These are phyloP conservation scores for Firmiana major DNA, from an alignment of 345 rosid species.

Conservation along the genomic window DNA sequence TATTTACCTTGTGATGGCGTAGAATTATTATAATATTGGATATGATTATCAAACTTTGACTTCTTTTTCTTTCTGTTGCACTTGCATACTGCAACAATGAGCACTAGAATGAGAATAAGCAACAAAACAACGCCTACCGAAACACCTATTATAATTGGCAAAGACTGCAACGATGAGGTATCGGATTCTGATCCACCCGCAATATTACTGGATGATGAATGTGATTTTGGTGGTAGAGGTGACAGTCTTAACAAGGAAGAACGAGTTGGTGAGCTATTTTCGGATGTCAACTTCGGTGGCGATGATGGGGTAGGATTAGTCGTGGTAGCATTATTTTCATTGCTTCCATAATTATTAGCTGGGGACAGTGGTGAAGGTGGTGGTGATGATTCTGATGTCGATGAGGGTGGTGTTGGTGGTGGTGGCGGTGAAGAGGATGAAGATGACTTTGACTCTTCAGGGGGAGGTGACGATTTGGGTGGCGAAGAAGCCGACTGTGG, in stretches of 20 bases:
- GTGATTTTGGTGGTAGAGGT: conserved; percentile 25
- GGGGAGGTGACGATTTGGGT: conserved; percentile 33
- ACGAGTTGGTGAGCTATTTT: conserved; percentile 6
- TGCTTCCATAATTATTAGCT: background rate
- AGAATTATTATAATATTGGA: conserved; percentile 17
- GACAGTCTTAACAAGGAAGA: conserved; percentile 20
- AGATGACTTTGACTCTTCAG: conserved; percentile 12
- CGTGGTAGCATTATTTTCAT: conserved; percentile 14
- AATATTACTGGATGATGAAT: background rate
- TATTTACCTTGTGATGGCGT: conserved; percentile 11
- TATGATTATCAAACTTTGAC: conserved; percentile 18
- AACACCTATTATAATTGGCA: conserved; percentile 34
- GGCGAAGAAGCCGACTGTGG: conserved; percentile 34
- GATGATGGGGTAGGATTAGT: conserved; percentile 17
- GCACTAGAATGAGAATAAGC: conserved; percentile 24
- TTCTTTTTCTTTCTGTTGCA: conserved; percentile 34
- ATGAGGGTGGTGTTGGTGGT: conserved; percentile 4
- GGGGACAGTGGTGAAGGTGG: conserved; percentile 10
- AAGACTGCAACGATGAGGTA: conserved; percentile 12
- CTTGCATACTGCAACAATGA: conserved; percentile 27
- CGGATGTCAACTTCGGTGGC: conserved; percentile 7
- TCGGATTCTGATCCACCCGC: background rate
- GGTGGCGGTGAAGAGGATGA: conserved; percentile 18
- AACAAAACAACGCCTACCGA: conserved; percentile 34
- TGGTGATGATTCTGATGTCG: too few relatives aligned